Conservation (phyloP, 2,329 filamentous ascomycete genomes). For the Aureobasidium namibiae region DNA sequence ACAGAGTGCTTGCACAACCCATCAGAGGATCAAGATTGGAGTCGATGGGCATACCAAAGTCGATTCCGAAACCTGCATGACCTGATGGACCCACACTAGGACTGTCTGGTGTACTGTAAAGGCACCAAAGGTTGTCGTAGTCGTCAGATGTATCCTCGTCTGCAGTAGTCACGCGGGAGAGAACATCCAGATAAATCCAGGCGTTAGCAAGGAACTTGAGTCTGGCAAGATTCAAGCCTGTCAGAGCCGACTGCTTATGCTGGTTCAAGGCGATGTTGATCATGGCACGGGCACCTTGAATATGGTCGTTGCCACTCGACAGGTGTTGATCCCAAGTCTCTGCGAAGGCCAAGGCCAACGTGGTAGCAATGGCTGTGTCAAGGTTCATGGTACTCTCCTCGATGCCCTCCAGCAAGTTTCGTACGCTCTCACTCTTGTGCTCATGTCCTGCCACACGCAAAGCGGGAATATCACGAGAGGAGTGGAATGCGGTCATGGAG, state of each 20-base stretch:
- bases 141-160: conserved; percentile 50
- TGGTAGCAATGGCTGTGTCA: conserved; percentile 62
- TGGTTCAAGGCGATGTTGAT: conserved; percentile 51
- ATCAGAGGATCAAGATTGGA: conserved; percentile 61
- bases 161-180: conserved; percentile 57
- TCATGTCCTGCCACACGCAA: conserved; percentile 57
- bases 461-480: conserved; percentile 47
- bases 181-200: conserved; percentile 68
- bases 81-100: background rate
- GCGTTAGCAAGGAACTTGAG: conserved; percentile 62
- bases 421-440: conserved; percentile 59
- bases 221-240: conserved; percentile 42
- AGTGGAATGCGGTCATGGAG: conserved; percentile 62
- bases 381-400: conserved; percentile 49
- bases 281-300: conserved; percentile 57
- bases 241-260: conserved; percentile 33
- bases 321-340: conserved; percentile 66
- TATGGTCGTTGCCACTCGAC: conserved; percentile 59
- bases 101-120: conserved; percentile 19
- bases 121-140: conserved; percentile 37
- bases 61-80: conserved; percentile 27
- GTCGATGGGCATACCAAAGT: conserved; percentile 32
- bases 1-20: conserved; percentile 60
- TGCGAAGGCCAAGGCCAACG: conserved; percentile 58
- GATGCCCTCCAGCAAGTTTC: conserved; percentile 51